Percentiles rank a stretch among this genome's conserved stretches.
Evolutionary conservation across 2,329 filamentous ascomycete species (phyloP).

Genomic region (Emergomyces africanus): DNA sequence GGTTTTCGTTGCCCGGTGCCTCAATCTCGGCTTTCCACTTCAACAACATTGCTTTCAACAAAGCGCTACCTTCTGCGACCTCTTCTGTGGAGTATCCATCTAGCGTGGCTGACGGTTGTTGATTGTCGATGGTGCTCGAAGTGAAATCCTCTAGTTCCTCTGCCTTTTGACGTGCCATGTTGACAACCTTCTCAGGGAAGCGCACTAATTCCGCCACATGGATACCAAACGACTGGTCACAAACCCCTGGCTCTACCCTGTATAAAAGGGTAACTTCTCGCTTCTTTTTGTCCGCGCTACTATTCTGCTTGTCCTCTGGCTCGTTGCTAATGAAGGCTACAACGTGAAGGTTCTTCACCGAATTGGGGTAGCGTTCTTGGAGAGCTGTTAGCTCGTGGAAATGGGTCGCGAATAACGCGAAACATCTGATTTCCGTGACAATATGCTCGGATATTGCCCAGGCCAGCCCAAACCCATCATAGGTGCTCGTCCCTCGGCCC

Average conservation of each 20-base stretch:
- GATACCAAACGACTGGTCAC: slow-evolving; percentile 95
- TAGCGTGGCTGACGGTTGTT: slow-evolving; percentile 27
- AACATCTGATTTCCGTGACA: slow-evolving; percentile 85
- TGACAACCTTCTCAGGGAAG: slow-evolving; percentile 93
- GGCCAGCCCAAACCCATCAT: slow-evolving; percentile 96
- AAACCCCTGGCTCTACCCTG: slow-evolving; percentile 90
- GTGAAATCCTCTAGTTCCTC: slow-evolving; percentile 93
- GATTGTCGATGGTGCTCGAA: slow-evolving; percentile 24
- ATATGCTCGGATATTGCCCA: slow-evolving; percentile 99
- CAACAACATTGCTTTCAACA: slow-evolving; percentile 71
- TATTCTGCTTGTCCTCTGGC: slow-evolving; percentile 37
- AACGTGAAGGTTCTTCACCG: slow-evolving; percentile 88
- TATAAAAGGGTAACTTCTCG: slow-evolving; percentile 87
- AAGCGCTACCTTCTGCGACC: slow-evolving; percentile 71
- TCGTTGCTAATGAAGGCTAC: slow-evolving; percentile 71
- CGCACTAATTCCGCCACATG: slow-evolving; percentile 94
- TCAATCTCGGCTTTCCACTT: slow-evolving; percentile 72
- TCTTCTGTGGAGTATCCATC: slow-evolving; percentile 62
- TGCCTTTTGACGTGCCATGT: slow-evolving; percentile 98
- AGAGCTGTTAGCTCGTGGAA: slow-evolving; percentile 96
- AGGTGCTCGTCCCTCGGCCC: slow-evolving; percentile 90
- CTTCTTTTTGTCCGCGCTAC: slow-evolving; percentile 41
- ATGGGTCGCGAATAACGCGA: slow-evolving; percentile 90
- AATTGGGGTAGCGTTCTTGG: slow-evolving; percentile 63
- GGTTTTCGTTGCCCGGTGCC: slow-evolving; percentile 39